phyloP scores from a whole-genome alignment of 73 alveolate species.

The Paramecium sonneborni region DNA sequence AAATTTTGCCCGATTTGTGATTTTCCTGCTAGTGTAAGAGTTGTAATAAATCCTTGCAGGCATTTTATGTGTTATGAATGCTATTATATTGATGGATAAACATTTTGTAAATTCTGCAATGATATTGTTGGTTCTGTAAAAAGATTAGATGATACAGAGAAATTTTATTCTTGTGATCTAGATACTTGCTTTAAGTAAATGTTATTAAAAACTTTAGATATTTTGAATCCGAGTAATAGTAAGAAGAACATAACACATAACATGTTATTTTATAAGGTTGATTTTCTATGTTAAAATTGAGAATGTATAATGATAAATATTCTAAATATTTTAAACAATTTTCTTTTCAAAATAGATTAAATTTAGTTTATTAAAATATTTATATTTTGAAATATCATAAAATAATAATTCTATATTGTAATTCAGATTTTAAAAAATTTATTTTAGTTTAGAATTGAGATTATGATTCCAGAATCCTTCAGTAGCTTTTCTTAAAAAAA shows the following conservation, averaged over 20 bases:
- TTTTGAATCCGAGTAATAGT: constrained; percentile 9
- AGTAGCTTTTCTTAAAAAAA: not conserved
- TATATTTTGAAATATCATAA: too few relatives aligned
- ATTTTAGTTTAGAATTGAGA: not conserved
- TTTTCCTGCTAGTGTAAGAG: constrained; percentile 81
- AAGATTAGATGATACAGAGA: constrained; percentile 46
- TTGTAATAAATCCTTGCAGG: constrained; percentile 75
- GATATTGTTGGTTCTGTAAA: constrained; percentile 31
- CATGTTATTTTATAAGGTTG: not conserved
- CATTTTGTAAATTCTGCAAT: constrained; percentile 47
- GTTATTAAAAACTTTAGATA: not conserved
- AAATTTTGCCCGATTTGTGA: constrained; percentile 86
- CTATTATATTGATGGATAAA: constrained; percentile 35
- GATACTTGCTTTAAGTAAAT: constrained; percentile 19
- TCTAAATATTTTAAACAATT: not conserved
- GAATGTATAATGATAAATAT: not conserved
- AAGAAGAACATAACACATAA: not conserved
- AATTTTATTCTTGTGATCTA: constrained; percentile 38
- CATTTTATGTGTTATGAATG: constrained; percentile 84
- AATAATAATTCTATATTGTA: not conserved
- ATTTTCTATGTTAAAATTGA: not conserved
- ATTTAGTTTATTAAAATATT: not conserved
- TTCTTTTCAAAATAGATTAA: not conserved
- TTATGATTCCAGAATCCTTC: not conserved
- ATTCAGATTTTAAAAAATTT: not conserved